A percentile compares a stretch with the other conserved stretches of the same genome.
Conservation (phyloP, 2,329 filamentous ascomycete genomes). For the Venturiaceae sp. region DNA sequence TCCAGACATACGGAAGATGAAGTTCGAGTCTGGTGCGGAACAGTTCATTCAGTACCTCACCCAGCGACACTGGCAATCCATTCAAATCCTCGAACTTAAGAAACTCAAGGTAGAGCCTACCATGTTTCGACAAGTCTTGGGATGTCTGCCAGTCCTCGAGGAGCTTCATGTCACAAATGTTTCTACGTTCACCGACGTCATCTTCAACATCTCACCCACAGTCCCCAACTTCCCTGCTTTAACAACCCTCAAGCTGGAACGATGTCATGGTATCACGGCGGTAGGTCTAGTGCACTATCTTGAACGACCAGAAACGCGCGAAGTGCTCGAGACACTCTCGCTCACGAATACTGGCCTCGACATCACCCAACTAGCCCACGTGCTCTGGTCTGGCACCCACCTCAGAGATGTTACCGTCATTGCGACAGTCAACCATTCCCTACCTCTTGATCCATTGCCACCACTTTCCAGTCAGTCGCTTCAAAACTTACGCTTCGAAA, state of each 20-base stretch:
- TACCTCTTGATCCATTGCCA: slow-evolving; percentile 48
- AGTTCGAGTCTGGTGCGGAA: slow-evolving; percentile 70
- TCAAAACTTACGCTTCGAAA: slow-evolving; percentile 70
- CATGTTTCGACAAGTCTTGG: slow-evolving; percentile 61
- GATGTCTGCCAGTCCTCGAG: slow-evolving; percentile 54
- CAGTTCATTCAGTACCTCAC: slow-evolving; percentile 62
- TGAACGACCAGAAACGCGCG: slow-evolving; percentile 47
- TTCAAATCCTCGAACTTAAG: slow-evolving; percentile 65
- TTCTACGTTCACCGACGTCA: slow-evolving; percentile 61
- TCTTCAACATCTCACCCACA: slow-evolving; percentile 58
- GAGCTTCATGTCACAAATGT: slow-evolving; percentile 68
- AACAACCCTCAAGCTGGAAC: slow-evolving; percentile 61
- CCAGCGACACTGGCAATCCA: slow-evolving; percentile 55
- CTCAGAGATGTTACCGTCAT: slow-evolving; percentile 51
- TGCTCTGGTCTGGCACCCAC: slow-evolving; percentile 48
- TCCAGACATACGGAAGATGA: slow-evolving; percentile 80
- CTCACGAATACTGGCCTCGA: slow-evolving; percentile 64
- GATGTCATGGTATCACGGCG: slow-evolving; percentile 62
- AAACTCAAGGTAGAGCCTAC: slow-evolving; percentile 60
- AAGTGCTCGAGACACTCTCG: slow-evolving; percentile 56
- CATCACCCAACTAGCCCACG: slow-evolving; percentile 48
- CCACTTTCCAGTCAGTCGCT: slow-evolving; percentile 61
- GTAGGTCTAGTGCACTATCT: slow-evolving; percentile 63
- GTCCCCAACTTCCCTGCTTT: slow-evolving; percentile 67
- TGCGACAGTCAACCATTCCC: slow-evolving; percentile 45